Evolutionary conservation across 2,329 filamentous ascomycete genomes (phyloP), one percentile per base, ranked within the genome.

Genomic region (Colletotrichum sp.): DNA sequence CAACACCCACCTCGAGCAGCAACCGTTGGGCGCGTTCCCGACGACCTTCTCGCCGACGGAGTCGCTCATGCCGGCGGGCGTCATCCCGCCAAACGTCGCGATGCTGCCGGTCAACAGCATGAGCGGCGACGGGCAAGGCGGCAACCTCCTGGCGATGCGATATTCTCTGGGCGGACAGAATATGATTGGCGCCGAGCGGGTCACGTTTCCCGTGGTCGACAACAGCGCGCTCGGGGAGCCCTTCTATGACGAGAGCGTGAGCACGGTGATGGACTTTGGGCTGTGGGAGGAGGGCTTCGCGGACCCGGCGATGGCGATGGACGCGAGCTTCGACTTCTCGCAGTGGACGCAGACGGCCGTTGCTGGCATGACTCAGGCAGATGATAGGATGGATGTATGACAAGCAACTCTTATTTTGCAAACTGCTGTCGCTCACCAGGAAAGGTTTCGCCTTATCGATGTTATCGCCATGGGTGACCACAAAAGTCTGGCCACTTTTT

Each of bases 211-310:
- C 2, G 79, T 82, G 11, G 80, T 83, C 5, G 78, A 82, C 60
- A 81, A 81, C 30, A 79, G 78, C 60, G 76, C 75, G 7, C 69
- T 84, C n/a, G 79, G 79, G 16, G 81, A 82, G 73, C 79, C 80
- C 1, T 80, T 83, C 52, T 81, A 81, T 55, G 81, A 82, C 8
- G 81, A 81, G 60, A 79, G 77, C 57, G 78, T 78, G 11, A 79
- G 76, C 48, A 78, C 80, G 16, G 77, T 79, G 7, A 83, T 80
- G 81, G 80, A 85, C 73, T 83, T 83, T 74, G 79, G 80, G 30
- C 78, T 84, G 0, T 86, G 84, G 84, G 84, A 85, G 73, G 83
- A 84, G 60, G 83, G 83, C 1, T 86, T 85, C 72, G 83, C 83
- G 5, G 82, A 85, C 71, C 80, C 83, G 11, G 78, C 81, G 2